Base-by-base conservation (phyloP, 768 basidiomycete species). In the Suillus subluteus region DNA sequence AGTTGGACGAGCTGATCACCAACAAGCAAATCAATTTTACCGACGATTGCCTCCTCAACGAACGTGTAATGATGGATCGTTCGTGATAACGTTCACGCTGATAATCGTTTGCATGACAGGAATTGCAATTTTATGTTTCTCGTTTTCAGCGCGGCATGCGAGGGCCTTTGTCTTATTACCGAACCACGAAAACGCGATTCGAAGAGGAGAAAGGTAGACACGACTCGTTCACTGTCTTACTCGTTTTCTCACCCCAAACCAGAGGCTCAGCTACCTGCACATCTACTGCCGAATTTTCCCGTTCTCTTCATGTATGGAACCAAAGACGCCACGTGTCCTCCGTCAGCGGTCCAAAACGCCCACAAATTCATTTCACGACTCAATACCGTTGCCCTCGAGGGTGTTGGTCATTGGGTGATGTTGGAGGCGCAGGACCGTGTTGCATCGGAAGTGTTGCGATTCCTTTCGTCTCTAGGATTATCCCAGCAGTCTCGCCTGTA, bases 81-180 rank as follows among this genome's bases (percentile, higher is more conserved):
- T 40, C 2, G 26, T 3, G 26, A 43, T 30, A 21, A 8, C 30
- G 18, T 32, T 61, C 41, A 43, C 6, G 5, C 41, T 61, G 41
- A 61, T 30, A 32, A 61, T 16, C 26, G 6, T 61, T 43, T 30
- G 30, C 63, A 59, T 23, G 66, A 23, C 70, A 90, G 89, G 91
- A 92, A 71, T 75, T 86, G 21, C 73, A 82, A 26, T 84, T 84
- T 67, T 88, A 91, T 70, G 30, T 81, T 18, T 73, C 80, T 6
- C 76, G 83, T 65, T 82, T 86, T 23, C 68, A 76, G 32, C 79
- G 84, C 21, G 79, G 79, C 30, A 87, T 94, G 86, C 80, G 82
- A 23, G 91, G 90, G 2, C 90, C 92, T 4, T 75, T 92, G n/a
- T 91, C 90, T 65, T 94, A 91, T 73, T 94, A 93, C 69, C 85